These are phyloP conservation scores for Adenanthera pavonina DNA, from an alignment of 306 rosid species.

Conservation along the genomic window DNA sequence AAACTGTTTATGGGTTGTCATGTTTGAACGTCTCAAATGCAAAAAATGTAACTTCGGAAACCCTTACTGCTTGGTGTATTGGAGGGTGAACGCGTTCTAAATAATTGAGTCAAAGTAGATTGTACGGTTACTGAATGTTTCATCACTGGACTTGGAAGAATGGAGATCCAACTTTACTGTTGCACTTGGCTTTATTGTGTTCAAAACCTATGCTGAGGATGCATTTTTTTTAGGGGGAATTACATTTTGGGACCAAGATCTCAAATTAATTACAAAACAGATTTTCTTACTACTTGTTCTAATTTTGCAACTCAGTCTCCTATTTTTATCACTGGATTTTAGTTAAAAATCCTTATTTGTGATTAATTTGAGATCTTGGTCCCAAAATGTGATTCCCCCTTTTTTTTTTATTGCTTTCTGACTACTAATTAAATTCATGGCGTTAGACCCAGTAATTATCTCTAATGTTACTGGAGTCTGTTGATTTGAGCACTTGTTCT, in stretches of 20 bases:
- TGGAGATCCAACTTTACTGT: neutral
- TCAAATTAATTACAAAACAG: no score
- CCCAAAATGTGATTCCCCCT: no score
- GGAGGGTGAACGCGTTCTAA: conserved; percentile 21
- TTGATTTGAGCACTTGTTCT: conserved; percentile 8
- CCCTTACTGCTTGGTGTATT: neutral
- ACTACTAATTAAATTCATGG: conserved; percentile 22
- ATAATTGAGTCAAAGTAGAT: no score
- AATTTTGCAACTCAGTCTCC: no score
- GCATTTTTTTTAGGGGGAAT: no score
- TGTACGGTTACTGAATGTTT: neutral
- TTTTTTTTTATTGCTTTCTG: conserved; percentile 22
- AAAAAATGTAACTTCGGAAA: neutral
- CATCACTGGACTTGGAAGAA: neutral
- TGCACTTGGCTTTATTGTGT: conserved; percentile 26
- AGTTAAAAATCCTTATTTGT: no score
- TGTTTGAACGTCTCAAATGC: conserved; percentile 3
- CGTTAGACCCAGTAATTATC: conserved; percentile 12
- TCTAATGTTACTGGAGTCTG: neutral
- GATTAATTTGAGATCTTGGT: no score
- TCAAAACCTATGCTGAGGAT: conserved; percentile 8
- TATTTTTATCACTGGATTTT: no score
- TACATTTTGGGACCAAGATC: no score
- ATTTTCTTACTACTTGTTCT: no score
- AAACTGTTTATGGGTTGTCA: conserved; percentile 15